A percentile compares a stretch with the other conserved stretches of the same genome.
These are phyloP conservation scores for Calonectria ilicicola DNA, from an alignment of 2,329 filamentous ascomycete genomes.

Conservation along the genomic window DNA sequence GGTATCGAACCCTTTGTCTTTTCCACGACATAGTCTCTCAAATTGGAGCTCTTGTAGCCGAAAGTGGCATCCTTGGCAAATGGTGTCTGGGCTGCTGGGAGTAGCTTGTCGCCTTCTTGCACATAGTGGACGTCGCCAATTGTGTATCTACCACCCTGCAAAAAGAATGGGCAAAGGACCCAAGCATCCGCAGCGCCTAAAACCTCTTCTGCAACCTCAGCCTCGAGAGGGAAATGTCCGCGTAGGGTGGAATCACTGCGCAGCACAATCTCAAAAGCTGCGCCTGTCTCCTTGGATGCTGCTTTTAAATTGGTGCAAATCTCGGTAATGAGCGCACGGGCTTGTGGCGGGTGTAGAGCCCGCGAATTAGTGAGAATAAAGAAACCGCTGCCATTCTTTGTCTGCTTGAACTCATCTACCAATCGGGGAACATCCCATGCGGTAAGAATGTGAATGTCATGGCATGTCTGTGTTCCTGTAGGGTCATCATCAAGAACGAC, in stretches of 20 bases:
- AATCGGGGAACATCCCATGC: conserved; percentile 63
- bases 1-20: conserved; percentile 60
- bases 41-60: conserved; percentile 65
- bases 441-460: conserved; percentile 66
- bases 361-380: conserved; percentile 72
- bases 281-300: conserved; percentile 54
- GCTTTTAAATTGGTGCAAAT: conserved; percentile 63
- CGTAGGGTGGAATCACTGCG: conserved; percentile 68
- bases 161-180: conserved; percentile 69
- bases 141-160: conserved; percentile 68
- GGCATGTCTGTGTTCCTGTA: conserved; percentile 72
- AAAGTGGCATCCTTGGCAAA: conserved; percentile 70
- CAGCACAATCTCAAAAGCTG: conserved; percentile 65
- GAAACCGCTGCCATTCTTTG: conserved; percentile 58
- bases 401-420: conserved; percentile 55
- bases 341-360: conserved; percentile 62
- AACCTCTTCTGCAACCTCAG: conserved; percentile 62
- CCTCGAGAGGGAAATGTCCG: conserved; percentile 68
- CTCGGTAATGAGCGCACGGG: conserved; percentile 58
- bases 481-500: conserved; percentile 66
- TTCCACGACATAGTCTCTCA: conserved; percentile 60
- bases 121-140: conserved; percentile 71
- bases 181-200: conserved; percentile 64
- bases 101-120: conserved; percentile 56
- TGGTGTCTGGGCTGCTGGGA: conserved; percentile 62